Conservation (phyloP, 2,329 filamentous ascomycete species). For the Aspergillus quadricinctus region DNA sequence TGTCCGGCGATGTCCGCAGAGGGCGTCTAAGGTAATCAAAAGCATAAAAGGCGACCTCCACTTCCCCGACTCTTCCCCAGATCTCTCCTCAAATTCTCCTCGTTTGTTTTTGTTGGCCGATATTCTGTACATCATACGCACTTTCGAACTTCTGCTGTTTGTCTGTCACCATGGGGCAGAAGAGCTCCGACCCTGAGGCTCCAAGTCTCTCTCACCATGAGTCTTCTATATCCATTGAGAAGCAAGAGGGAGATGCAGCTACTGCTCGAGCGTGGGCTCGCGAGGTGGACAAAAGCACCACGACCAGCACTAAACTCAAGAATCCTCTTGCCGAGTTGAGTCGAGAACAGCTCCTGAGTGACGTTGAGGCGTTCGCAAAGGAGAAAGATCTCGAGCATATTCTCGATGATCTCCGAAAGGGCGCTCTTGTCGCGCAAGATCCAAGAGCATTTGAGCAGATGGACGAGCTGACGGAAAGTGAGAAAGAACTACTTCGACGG, state of each 20-base stretch:
- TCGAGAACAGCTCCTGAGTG: conserved; percentile 23
- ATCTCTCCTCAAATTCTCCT: background rate
- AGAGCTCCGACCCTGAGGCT: conserved; percentile 6
- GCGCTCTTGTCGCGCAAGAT: conserved; percentile 69
- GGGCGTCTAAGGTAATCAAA: background rate
- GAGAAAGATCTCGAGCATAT: conserved; percentile 58
- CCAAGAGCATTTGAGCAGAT: conserved; percentile 61
- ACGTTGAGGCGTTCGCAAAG: conserved; percentile 41
- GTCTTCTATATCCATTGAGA: conserved; percentile 5
- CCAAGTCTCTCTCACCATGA: conserved; percentile 4
- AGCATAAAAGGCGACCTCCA: background rate
- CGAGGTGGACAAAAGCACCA: conserved; percentile 1
- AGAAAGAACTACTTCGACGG: conserved; percentile 6
- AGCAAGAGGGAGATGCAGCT: conserved; percentile 3
- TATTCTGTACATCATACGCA: background rate
- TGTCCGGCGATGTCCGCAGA: background rate
- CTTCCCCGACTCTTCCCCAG: background rate
- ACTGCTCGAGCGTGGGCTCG: conserved; percentile 9
- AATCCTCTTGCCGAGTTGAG: conserved; percentile 26
- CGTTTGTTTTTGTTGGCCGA: background rate
- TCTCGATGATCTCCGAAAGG: conserved; percentile 40
- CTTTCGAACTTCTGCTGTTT: background rate
- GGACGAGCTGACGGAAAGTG: conserved; percentile 34
- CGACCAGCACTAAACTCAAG: conserved; percentile 10
- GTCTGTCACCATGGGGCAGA: conserved; percentile 8